Percentiles rank a stretch among this genome's conserved stretches.
Evolutionary conservation across 305 asterid species (phyloP).

Genomic region (Rubia balearica): DNA sequence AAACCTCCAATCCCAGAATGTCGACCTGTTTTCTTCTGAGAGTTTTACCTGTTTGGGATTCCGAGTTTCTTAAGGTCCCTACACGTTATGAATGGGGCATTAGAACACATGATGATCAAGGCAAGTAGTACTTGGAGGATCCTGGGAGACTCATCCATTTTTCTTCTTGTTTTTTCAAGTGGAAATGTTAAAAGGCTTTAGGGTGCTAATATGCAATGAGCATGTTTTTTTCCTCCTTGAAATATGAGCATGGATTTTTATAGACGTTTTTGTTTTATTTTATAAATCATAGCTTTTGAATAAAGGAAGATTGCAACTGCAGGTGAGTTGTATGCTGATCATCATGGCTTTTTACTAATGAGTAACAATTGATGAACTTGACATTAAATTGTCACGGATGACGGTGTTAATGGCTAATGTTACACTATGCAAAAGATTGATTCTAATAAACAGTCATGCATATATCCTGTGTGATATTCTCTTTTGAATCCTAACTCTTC

Average conservation of each 20-base stretch:
- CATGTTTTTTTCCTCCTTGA: neutral
- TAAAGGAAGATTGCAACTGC: neutral
- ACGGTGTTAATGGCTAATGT: too few relatives aligned
- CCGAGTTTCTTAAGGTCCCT: slow-evolving; percentile 21
- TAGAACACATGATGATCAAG: neutral
- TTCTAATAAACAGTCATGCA: too few relatives aligned
- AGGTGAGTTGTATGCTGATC: neutral
- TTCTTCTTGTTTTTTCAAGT: neutral
- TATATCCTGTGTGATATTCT: neutral
- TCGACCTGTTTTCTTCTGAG: slow-evolving; percentile 26
- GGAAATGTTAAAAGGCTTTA: neutral
- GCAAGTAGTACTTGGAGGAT: slow-evolving; percentile 9
- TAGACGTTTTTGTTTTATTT: neutral
- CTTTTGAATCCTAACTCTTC: neutral
- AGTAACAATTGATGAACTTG: neutral
- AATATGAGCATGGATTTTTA: neutral
- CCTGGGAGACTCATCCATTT: slow-evolving; percentile 30
- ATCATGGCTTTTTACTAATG: neutral
- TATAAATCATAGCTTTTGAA: neutral
- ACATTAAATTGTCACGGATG: too few relatives aligned
- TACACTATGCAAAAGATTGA: neutral
- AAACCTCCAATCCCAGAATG: slow-evolving; percentile 53
- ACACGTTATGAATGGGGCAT: slow-evolving; percentile 22
- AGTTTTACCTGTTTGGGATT: slow-evolving; percentile 28
- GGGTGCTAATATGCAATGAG: too few relatives aligned